Conservation (phyloP, 495 filamentous ascomycete species). For the Acidiella bohemica region DNA sequence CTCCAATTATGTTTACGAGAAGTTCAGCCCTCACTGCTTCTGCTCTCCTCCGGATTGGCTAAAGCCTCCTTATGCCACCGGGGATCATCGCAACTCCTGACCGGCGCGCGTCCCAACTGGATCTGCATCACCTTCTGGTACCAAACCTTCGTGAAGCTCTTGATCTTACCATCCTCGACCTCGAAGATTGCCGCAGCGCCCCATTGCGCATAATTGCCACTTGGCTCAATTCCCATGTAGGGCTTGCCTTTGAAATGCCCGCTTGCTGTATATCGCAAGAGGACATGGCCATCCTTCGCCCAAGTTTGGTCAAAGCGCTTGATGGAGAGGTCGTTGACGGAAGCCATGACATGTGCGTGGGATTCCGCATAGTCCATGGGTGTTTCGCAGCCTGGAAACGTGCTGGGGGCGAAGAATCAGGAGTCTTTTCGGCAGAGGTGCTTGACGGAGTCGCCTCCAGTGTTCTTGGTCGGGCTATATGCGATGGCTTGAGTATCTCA, state of each 20-base stretch:
- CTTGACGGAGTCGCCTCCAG: constrained; percentile 21
- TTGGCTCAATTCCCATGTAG: constrained; percentile 26
- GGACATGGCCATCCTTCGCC: constrained; percentile 25
- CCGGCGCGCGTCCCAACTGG: constrained; percentile 28
- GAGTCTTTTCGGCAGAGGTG: constrained; percentile 21
- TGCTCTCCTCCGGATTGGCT: constrained; percentile 6
- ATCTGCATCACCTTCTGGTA: constrained; percentile 29
- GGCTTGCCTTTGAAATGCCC: constrained; percentile 25
- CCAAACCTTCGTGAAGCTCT: constrained; percentile 29
- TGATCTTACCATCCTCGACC: constrained; percentile 26
- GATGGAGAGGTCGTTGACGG: constrained; percentile 26
- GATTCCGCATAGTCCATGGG: constrained; percentile 29
- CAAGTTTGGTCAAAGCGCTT: constrained; percentile 24
- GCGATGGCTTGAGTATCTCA: no score
- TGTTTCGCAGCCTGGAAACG: constrained; percentile 23
- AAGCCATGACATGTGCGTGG: constrained; percentile 26
- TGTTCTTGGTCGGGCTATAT: constrained; percentile 25
- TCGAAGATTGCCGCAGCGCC: constrained; percentile 29
- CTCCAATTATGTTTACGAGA: no score
- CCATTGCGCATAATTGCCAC: constrained; percentile 26
- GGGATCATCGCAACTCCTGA: constrained; percentile 17
- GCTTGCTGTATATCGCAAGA: constrained; percentile 27
- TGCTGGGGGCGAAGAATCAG: constrained; percentile 11
- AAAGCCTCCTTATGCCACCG: constrained; percentile 7
- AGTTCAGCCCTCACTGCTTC: no score